A percentile compares a stretch with the other conserved stretches of the same genome.
phyloP scores from a whole-genome alignment of 495 filamentous ascomycete genomes.

The Symbiotaphrina buchneri region DNA sequence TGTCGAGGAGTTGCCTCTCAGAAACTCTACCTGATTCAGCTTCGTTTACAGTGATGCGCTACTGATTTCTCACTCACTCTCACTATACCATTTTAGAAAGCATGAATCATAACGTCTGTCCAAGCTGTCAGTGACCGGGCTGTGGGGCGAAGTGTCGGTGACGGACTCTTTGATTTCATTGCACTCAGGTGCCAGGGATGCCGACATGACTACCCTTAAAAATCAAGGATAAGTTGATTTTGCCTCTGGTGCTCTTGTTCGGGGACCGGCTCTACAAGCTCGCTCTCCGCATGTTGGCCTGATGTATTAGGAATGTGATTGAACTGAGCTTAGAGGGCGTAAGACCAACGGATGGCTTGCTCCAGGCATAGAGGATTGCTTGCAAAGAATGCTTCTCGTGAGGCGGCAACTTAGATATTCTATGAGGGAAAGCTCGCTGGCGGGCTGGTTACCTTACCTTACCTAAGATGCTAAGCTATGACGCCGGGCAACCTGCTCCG shows the following conservation, averaged over 20 bases:
- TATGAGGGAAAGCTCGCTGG: no score
- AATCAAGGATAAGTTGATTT: constrained; percentile 14
- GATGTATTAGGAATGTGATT: no score
- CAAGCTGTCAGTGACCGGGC: background rate
- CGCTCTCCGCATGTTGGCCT: no score
- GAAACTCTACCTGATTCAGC: constrained; percentile 68
- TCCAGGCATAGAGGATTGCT: no score
- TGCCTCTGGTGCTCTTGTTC: constrained; percentile 31
- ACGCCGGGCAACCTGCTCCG: no score
- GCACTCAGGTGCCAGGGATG: constrained; percentile 7
- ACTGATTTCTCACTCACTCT: constrained; percentile 67
- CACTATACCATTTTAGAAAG: constrained; percentile 92
- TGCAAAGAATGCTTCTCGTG: no score
- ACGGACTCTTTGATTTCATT: constrained; percentile 7
- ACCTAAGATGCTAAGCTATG: no score
- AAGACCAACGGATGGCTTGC: no score
- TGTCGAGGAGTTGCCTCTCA: constrained; percentile 51
- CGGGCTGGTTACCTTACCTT: no score
- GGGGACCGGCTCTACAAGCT: constrained; percentile 31
- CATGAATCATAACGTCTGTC: constrained; percentile 61
- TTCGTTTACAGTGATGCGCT: no score
- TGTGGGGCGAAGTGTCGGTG: background rate
- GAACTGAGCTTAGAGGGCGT: no score
- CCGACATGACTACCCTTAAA: constrained; percentile 5
- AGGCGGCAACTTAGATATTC: no score